These are phyloP conservation scores for Yarrowia sp. DNA, from an alignment of 805 yeast species.

Conservation along the genomic window DNA sequence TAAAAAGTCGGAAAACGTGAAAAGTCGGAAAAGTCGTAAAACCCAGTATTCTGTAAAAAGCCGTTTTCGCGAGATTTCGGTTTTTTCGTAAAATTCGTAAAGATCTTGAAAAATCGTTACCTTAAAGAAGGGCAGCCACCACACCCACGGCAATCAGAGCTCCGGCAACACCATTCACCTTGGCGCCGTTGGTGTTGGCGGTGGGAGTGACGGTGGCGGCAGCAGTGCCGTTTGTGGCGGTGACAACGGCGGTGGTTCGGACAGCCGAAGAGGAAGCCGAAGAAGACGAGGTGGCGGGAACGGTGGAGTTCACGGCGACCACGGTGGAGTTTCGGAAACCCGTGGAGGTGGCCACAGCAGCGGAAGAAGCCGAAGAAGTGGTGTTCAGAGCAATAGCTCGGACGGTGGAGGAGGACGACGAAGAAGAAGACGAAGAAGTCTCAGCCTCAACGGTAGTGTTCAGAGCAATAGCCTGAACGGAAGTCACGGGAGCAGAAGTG, in stretches of 20 bases:
- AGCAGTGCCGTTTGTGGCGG: background rate
- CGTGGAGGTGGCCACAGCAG: conserved; percentile 9
- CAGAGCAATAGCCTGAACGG: background rate
- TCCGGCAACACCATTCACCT: conserved; percentile 40
- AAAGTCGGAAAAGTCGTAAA: no score
- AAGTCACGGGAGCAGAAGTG: no score
- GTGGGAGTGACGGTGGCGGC: conserved; percentile 3
- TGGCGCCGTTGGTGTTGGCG: conserved; percentile 40
- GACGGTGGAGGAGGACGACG: background rate
- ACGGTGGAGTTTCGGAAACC: conserved; percentile 36
- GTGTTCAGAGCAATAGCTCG: background rate
- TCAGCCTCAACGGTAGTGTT: background rate
- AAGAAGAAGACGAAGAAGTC: background rate
- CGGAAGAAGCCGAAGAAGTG: conserved; percentile 25
- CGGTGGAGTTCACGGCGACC: conserved; percentile 2
- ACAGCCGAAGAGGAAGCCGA: background rate
- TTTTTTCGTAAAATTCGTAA: no score
- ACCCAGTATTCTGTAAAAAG: no score
- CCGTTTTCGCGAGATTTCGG: no score
- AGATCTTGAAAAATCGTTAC: no score
- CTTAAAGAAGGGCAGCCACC: background rate
- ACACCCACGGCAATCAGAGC: conserved; percentile 41
- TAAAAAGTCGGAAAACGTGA: no score
- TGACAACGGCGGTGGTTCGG: conserved; percentile 2
- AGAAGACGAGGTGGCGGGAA: conserved; percentile 7